A percentile compares a stretch with the other conserved stretches of the same genome.
Conservation (phyloP, 495 filamentous ascomycete genomes). For the Penicillium paxilli region DNA sequence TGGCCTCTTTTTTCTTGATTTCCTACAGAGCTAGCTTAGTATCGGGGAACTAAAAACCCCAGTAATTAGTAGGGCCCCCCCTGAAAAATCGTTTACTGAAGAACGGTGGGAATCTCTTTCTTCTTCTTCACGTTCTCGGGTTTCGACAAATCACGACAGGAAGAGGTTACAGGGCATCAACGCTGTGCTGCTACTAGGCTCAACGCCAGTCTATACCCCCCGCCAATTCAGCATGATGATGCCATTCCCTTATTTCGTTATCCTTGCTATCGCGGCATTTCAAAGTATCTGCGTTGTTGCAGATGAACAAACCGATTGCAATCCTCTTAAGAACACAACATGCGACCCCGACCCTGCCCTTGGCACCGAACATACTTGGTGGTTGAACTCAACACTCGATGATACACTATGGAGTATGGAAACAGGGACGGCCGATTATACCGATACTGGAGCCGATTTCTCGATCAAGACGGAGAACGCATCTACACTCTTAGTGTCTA, state of each 20-base stretch:
- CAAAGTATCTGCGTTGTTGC: not conserved
- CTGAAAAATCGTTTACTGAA: not conserved
- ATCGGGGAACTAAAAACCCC: not conserved
- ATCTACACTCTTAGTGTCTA: conserved; percentile 46
- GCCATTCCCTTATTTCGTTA: not conserved
- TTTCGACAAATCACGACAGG: not conserved
- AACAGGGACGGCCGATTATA: conserved; percentile 64
- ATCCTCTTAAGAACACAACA: conserved; percentile 56
- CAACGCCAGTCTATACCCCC: not conserved
- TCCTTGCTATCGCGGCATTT: not conserved
- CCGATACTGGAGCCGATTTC: conserved; percentile 59
- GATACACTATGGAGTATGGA: conserved; percentile 57
- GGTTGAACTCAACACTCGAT: conserved; percentile 75
- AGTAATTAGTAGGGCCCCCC: not conserved
- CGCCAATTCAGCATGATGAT: not conserved
- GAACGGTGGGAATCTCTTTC: not conserved
- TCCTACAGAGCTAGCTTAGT: not conserved
- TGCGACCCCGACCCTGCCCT: conserved; percentile 77
- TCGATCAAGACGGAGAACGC: conserved; percentile 62
- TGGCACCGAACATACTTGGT: conserved; percentile 68
- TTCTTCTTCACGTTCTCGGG: not conserved
- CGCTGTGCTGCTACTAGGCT: not conserved
- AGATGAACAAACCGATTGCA: conserved; percentile 48
- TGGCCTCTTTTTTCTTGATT: not conserved
- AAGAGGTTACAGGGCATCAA: not conserved